A percentile compares a stretch with the other conserved stretches of the same genome.
phyloP scores from a whole-genome alignment of 2,329 filamentous ascomycete genomes.

The Epicoccum sorghinum region DNA sequence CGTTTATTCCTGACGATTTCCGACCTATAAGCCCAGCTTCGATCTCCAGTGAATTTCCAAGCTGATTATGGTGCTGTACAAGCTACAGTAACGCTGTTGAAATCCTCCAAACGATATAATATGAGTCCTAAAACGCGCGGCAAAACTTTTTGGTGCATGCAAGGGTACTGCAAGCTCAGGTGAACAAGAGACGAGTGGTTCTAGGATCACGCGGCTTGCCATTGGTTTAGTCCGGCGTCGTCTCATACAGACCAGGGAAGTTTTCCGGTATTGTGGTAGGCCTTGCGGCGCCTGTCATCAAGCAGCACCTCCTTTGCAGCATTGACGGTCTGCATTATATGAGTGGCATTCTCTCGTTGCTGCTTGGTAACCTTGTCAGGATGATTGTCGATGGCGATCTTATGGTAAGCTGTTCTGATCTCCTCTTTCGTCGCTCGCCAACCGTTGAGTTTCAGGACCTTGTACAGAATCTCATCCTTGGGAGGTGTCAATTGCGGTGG shows the following conservation, averaged over 20 bases:
- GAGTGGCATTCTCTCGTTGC: constrained; percentile 20
- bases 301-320: constrained; percentile 33
- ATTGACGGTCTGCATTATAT: constrained; percentile 34
- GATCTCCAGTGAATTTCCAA: no score
- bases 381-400: constrained; percentile 22
- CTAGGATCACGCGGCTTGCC: no score
- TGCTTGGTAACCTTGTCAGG: constrained; percentile 27
- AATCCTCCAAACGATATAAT: no score
- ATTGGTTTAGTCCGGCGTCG: no score
- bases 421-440: constrained; percentile 18
- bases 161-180: no score
- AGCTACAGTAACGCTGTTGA: no score
- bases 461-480: constrained; percentile 25
- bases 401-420: constrained; percentile 28
- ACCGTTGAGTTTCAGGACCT: constrained; percentile 19
- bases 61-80: no score
- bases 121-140: no score
- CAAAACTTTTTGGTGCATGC: no score
- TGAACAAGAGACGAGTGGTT: no score
- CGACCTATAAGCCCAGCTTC: no score
- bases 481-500: constrained; percentile 4
- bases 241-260: constrained; percentile 17
- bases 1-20: no score
- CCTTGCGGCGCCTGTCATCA: constrained; percentile 14
- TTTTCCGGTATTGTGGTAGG: constrained; percentile 20